Conservation (phyloP, 352 stramenopile genomes). For the Pythium rhizo-oryzae region DNA sequence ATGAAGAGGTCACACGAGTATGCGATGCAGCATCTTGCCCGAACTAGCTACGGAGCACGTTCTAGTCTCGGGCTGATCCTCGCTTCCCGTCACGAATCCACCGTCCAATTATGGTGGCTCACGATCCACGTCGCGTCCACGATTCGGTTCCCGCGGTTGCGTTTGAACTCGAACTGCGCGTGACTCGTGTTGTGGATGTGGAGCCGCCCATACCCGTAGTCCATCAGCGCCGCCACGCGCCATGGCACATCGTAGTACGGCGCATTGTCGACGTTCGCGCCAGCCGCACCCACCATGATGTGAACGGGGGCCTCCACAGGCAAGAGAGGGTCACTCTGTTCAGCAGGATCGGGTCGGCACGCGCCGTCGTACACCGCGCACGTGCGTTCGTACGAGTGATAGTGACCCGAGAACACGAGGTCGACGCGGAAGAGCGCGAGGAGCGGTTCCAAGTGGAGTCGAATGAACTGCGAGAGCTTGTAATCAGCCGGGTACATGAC, state of each 20-base stretch:
- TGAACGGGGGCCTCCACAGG: conserved; percentile 31
- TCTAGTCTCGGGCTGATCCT: too few species aligned
- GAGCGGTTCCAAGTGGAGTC: conserved; percentile 24
- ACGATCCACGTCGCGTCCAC: conserved; percentile 39
- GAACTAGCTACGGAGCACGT: too few species aligned
- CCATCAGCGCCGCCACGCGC: conserved; percentile 2
- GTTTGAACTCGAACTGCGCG: conserved; percentile 45
- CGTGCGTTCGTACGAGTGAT: conserved; percentile 40
- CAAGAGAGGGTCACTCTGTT: not conserved
- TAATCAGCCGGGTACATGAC: conserved; percentile 26
- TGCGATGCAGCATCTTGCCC: too few species aligned
- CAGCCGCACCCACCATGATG: conserved; percentile 50
- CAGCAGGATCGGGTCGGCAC: conserved; percentile 10
- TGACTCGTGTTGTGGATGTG: conserved; percentile 45
- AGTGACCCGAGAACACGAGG: conserved; percentile 34
- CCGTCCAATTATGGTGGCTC: conserved; percentile 38
- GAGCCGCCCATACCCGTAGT: conserved; percentile 44
- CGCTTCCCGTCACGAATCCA: not conserved
- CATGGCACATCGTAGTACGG: conserved; percentile 18
- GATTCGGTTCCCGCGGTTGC: conserved; percentile 29
- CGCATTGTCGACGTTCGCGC: conserved; percentile 38
- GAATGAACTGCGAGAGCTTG: conserved; percentile 23
- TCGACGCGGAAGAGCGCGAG: conserved; percentile 33
- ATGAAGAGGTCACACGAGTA: too few species aligned
- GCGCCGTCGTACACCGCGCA: conserved; percentile 31